These are phyloP conservation scores for Tetraselmis chui DNA, from an alignment of 139 green algal species.

Conservation along the genomic window DNA sequence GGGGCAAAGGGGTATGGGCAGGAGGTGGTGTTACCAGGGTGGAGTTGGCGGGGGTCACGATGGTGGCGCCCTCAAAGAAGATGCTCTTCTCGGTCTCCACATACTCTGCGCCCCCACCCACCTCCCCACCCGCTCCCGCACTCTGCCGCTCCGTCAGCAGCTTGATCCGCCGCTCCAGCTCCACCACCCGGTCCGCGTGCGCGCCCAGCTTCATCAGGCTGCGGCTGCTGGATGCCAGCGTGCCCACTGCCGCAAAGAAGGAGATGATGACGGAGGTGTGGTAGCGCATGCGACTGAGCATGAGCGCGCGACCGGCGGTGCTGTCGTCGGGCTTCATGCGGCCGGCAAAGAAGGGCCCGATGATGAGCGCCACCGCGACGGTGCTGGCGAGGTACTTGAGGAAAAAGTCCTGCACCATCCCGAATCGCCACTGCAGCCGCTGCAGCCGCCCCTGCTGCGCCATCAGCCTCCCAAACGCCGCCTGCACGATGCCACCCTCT, in stretches of 20 bases:
- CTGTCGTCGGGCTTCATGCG: conserved; percentile 42
- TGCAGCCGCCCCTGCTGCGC: conserved; percentile 35
- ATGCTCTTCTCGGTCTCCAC: conserved; percentile 37
- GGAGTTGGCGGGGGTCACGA: conserved; percentile 54
- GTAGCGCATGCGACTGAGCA: conserved; percentile 76
- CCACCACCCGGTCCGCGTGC: conserved; percentile 49
- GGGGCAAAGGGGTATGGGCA: too few relatives aligned
- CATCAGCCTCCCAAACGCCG: conserved; percentile 30
- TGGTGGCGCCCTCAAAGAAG: conserved; percentile 53
- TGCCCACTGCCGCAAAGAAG: conserved; percentile 57
- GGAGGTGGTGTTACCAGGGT: conserved; percentile 46
- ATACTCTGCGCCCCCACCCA: neutral
- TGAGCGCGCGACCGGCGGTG: conserved; percentile 43
- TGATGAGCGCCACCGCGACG: conserved; percentile 66
- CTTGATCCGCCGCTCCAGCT: conserved; percentile 32
- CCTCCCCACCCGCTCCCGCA: neutral
- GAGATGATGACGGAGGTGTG: conserved; percentile 68
- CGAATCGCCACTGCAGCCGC: conserved; percentile 54
- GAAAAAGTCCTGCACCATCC: conserved; percentile 69
- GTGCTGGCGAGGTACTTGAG: conserved; percentile 76
- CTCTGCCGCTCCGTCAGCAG: neutral
- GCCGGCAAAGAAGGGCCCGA: conserved; percentile 71
- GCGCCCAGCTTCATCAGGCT: conserved; percentile 54
- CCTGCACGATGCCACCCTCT: conserved; percentile 33
- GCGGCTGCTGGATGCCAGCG: conserved; percentile 36